Percentiles rank a stretch among this genome's conserved stretches.
Evolutionary conservation across 352 stramenopile genomes (phyloP).

Genomic region (Phytopythium sindhum): DNA sequence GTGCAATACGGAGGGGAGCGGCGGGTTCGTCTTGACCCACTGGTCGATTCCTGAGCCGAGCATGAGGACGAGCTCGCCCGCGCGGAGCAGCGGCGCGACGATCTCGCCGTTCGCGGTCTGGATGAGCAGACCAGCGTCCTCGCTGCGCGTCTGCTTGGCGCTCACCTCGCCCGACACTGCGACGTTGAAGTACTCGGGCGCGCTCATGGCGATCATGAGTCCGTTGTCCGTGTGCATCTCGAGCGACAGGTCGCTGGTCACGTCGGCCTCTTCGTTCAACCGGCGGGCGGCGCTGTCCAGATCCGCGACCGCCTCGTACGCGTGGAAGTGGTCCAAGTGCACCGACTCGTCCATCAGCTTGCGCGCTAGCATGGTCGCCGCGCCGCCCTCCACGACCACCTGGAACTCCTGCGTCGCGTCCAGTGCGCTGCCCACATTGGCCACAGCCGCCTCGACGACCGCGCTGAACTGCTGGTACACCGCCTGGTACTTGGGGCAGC

Average conservation of each 20-base stretch:
- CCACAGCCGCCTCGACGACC: constrained; percentile 49
- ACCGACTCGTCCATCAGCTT: constrained; percentile 63
- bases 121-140: constrained; percentile 70
- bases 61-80: constrained; percentile 81
- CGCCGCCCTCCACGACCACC: constrained; percentile 29
- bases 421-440: constrained; percentile 49
- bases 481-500: constrained; percentile 54
- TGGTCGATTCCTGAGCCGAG: constrained; percentile 65
- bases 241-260: constrained; percentile 48
- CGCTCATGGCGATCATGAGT: constrained; percentile 68
- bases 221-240: constrained; percentile 79
- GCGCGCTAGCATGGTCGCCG: constrained; percentile 40
- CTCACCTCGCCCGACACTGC: constrained; percentile 32
- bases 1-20: constrained; percentile 61
- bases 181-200: constrained; percentile 71
- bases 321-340: constrained; percentile 81
- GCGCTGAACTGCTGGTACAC: constrained; percentile 56
- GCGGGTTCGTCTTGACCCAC: constrained; percentile 60
- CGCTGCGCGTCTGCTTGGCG: constrained; percentile 37
- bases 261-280: constrained; percentile 5
- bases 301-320: constrained; percentile 43
- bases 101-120: constrained; percentile 46
- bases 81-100: constrained; percentile 55
- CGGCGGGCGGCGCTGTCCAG: constrained; percentile 5
- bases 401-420: constrained; percentile 55